A percentile compares a stretch with the other conserved stretches of the same genome.
Evolutionary conservation across 2,329 filamentous ascomycete genomes (phyloP).

Genomic region (Davidsoniella eucalypti): DNA sequence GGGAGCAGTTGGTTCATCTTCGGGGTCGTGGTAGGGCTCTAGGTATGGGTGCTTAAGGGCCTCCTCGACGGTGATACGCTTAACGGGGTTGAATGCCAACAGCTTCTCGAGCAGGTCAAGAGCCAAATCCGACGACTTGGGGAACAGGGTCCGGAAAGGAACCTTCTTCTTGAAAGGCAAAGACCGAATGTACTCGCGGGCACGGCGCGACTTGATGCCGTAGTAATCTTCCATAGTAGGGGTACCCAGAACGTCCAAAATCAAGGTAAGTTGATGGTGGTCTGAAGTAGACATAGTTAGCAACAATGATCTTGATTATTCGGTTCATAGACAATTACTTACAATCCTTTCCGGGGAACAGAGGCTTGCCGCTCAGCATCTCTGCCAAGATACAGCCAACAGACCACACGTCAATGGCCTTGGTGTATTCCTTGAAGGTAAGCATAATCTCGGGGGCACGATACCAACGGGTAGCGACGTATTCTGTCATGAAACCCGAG

Average conservation of each 20-base stretch:
- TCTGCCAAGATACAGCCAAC: slow-evolving; percentile 96
- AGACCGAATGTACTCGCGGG: slow-evolving; percentile 93
- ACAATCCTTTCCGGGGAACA: slow-evolving; percentile 99
- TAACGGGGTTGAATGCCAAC: slow-evolving; percentile 93
- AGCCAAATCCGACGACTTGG: slow-evolving; percentile 95
- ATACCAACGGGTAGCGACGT: slow-evolving; percentile 97
- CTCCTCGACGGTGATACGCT: slow-evolving; percentile 96
- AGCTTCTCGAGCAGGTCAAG: slow-evolving; percentile 90
- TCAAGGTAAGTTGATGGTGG: slow-evolving; percentile 93
- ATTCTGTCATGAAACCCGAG: slow-evolving; percentile 99
- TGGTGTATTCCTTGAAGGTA: slow-evolving; percentile 99
- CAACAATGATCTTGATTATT: background rate
- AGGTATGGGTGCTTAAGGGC: slow-evolving; percentile 95
- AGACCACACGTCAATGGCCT: slow-evolving; percentile 98
- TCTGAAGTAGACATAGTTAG: slow-evolving; percentile 34
- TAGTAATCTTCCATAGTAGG: slow-evolving; percentile 99
- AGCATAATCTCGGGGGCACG: slow-evolving; percentile 99
- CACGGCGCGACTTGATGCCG: slow-evolving; percentile 94
- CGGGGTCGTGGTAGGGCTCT: slow-evolving; percentile 96
- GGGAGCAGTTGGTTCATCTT: slow-evolving; percentile 91
- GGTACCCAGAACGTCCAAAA: slow-evolving; percentile 90
- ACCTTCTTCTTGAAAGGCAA: slow-evolving; percentile 99
- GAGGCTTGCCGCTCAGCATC: slow-evolving; percentile 95
- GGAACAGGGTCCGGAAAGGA: slow-evolving; percentile 90
- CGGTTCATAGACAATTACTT: slow-evolving; percentile 24